Conservation (phyloP, 306 rosid genomes). For the Lathyrus tuberosus region DNA sequence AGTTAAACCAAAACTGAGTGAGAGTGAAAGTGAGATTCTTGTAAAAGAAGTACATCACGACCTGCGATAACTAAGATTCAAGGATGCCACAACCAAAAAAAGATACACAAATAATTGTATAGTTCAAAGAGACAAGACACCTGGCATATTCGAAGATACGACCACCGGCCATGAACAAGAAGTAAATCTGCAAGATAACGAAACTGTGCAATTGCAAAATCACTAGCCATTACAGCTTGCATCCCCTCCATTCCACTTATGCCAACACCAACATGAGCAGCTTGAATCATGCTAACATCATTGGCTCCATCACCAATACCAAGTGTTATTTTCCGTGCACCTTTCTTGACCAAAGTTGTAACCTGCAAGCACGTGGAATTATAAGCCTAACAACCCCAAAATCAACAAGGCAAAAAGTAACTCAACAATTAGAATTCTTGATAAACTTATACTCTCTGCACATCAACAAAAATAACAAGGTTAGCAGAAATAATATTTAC, state of each 20-base stretch:
- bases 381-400: slow-evolving; percentile 12
- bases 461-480: slow-evolving; percentile 3
- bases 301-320: slow-evolving; percentile 99
- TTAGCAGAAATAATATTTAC: slow-evolving; percentile 11
- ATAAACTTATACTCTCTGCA: slow-evolving; percentile 5
- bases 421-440: slow-evolving; percentile 25
- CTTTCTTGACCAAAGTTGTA: slow-evolving; percentile 89
- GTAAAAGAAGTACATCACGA: slow-evolving; percentile 87
- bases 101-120: slow-evolving; percentile 6
- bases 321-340: slow-evolving; percentile 83
- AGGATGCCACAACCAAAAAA: slow-evolving; percentile 18
- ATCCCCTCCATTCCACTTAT: slow-evolving; percentile 97
- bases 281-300: slow-evolving; percentile 99
- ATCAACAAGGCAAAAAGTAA: slow-evolving; percentile 28
- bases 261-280: slow-evolving; percentile 98
- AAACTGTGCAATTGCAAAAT: slow-evolving; percentile 96
- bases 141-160: slow-evolving; percentile 95
- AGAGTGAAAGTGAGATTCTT: slow-evolving; percentile 95
- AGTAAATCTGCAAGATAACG: slow-evolving; percentile 89
- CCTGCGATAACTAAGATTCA: slow-evolving; percentile 59
- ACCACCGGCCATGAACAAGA: slow-evolving; percentile 99
- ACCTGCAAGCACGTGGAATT: slow-evolving; percentile 57
- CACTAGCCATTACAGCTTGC: slow-evolving; percentile 99
- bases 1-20: slow-evolving; percentile 98
- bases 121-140: slow-evolving; percentile 45